Base-by-base conservation (phyloP, 2,329 filamentous ascomycete genomes). In the Aspergillus sp. region DNA sequence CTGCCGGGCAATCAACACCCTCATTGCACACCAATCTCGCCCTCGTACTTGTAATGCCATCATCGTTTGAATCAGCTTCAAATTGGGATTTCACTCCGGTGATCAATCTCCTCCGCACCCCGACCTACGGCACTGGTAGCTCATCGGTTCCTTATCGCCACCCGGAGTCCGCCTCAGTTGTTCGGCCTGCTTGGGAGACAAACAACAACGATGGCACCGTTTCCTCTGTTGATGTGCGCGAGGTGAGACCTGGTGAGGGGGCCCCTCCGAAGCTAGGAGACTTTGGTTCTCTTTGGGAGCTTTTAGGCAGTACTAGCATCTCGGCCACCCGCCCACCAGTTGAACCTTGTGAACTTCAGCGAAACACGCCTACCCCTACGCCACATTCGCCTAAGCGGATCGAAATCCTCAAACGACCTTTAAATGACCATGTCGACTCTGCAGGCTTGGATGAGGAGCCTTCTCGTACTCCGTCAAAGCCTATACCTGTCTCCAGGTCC, bases 21-120 rank as follows among this genome's bases (percentile, higher is more conserved):
- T 19, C 39, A 47, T 28, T 17, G 10, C 43, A 55, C 49, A 32
- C 28, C 39, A 30, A 28, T 47, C 6, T 41, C 28, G 21, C 45
- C n/a, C 12, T 8, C 7, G 50, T 54, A 38, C 39, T 57, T 59
- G 49, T 70, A 72, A 76, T 76, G 77, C 68, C 68, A 59, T 54
- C 60, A 50, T 64, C 69, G 45, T 57, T 65, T 59, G 65, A 69
- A 56, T 62, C 65, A 21, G 55, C 69, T 59, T 73, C 73, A 41
- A 70, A 72, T 57, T 82, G 80, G 80, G 80, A 81, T 70, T 78
- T 82, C 60, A 70, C 73, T 65, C 73, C 76, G 66, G 80, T 78
- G 63, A 76, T 80, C 63, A 72, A 76, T 63, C 74, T 82, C 51
- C 72, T 81, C 7, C 69, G 73, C 52, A 77, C 74, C 13, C 73